Evolutionary conservation across 768 basidiomycete genomes (phyloP).

Genomic region (Fomitopsis pulvina): DNA sequence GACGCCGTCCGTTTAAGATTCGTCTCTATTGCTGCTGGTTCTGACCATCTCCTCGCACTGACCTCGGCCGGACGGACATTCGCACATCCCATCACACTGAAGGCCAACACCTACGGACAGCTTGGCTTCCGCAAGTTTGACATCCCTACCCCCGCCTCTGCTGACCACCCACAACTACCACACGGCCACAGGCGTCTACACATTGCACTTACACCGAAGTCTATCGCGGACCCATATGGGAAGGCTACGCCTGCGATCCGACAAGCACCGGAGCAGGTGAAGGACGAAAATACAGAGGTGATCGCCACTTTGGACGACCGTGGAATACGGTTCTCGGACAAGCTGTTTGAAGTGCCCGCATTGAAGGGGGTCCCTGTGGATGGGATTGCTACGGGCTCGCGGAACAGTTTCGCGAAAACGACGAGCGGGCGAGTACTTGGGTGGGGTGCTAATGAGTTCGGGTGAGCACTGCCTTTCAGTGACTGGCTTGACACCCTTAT

Average conservation of each 20-base stretch:
- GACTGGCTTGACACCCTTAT: neutral
- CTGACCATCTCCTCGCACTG: slow-evolving; percentile 64
- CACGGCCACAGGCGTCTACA: slow-evolving; percentile 28
- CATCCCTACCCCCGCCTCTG: slow-evolving; percentile 30
- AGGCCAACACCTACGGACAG: slow-evolving; percentile 78
- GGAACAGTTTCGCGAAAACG: slow-evolving; percentile 70
- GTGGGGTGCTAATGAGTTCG: slow-evolving; percentile 87
- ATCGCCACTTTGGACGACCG: slow-evolving; percentile 24
- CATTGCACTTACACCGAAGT: slow-evolving; percentile 53
- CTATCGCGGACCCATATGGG: slow-evolving; percentile 42
- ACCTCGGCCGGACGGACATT: slow-evolving; percentile 74
- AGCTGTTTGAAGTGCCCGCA: slow-evolving; percentile 71
- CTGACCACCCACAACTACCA: slow-evolving; percentile 11
- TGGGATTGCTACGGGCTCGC: slow-evolving; percentile 66
- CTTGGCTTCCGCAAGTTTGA: slow-evolving; percentile 69
- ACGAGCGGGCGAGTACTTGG: slow-evolving; percentile 68
- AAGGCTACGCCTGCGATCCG: slow-evolving; percentile 39
- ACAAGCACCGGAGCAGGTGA: slow-evolving; percentile 18
- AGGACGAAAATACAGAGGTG: slow-evolving; percentile 25
- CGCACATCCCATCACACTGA: slow-evolving; percentile 64
- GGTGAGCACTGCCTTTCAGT: slow-evolving; percentile 35
- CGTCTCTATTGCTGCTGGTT: slow-evolving; percentile 64
- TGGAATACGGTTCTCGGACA: slow-evolving; percentile 59
- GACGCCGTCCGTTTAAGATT: slow-evolving; percentile 40
- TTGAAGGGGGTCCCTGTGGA: slow-evolving; percentile 55